Base-by-base conservation (phyloP, 768 basidiomycete species). In the Kwoniella sp. region DNA sequence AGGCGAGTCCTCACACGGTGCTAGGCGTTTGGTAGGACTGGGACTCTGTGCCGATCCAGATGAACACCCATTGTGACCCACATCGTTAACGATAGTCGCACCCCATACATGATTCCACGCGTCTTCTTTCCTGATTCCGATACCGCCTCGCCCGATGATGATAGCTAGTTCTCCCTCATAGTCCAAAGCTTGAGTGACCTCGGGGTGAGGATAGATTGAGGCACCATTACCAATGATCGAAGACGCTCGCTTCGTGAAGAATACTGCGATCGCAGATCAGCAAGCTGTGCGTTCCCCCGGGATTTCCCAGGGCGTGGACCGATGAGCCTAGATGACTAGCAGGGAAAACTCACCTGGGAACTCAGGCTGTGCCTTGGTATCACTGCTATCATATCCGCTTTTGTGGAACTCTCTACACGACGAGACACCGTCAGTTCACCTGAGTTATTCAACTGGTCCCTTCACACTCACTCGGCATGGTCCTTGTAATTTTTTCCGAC, bases 121-220 rank as follows among this genome's bases (percentile, higher is more conserved):
- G 29, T 78, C 67, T 30, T 72, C 73, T 60, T 74, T 74, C 24
- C 33, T 49, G 51, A 78, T 74, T 7, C 57, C 56, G 1, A 68
- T 57, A 9, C 76, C 76, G 21, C 58, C 69, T 56, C 69, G 70
- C 2, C 76, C 76, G n/a, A 78, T 62, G 47, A 76, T 76, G 48
- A 78, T 65, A 1, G 68, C 76, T 25, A 78, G 58, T 60, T 78
- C 76, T 12, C 76, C 76, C 37, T 78, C 76, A 64, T 78, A 78
- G 55, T 78, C 76, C n/a, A 76, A 55, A 19, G 64, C 67, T 24
- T 64, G 26, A 13, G 76, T 76, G 13, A 72, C 67, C 29, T 50
- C 55, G 19, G 72, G 70, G 64, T 77, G 76, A 27, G 70, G 67
- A 54, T 72, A 71, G 44, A 78, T 75, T 7, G 46, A 56, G 30